phyloP scores from a whole-genome alignment of 2,329 filamentous ascomycete genomes.

The Penicillium palitans region DNA sequence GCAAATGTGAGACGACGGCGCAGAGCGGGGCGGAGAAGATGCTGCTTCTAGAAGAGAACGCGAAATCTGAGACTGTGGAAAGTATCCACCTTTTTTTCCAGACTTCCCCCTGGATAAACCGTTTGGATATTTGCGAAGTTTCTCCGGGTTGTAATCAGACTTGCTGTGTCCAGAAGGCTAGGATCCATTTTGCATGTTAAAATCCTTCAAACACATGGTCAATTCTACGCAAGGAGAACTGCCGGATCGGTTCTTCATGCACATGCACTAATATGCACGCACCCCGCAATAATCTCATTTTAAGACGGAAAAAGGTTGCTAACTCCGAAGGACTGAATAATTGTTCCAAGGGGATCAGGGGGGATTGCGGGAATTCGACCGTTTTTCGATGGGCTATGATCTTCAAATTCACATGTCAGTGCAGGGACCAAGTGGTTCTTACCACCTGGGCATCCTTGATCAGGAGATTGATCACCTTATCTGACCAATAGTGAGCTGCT shows the following conservation, averaged over 20 bases:
- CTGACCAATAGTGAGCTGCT: too few species aligned
- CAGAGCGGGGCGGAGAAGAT: not conserved
- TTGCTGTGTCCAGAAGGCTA: too few species aligned
- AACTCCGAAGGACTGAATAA: not conserved
- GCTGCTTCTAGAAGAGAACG: conserved; percentile 8
- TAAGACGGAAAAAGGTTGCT: not conserved
- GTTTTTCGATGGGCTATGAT: conserved; percentile 19
- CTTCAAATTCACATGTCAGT: not conserved
- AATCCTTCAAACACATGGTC: conserved; percentile 2
- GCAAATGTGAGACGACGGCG: conserved; percentile 14
- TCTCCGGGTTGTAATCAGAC: too few species aligned
- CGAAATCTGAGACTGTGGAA: not conserved
- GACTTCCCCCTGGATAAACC: too few species aligned
- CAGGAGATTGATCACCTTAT: too few species aligned
- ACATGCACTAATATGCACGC: not conserved
- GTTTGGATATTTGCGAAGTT: too few species aligned
- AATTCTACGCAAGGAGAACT: not conserved
- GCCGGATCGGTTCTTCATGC: conserved; percentile 1
- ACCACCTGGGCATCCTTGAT: not conserved
- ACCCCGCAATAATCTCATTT: not conserved
- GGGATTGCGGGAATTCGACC: conserved; percentile 9
- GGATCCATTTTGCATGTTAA: too few species aligned
- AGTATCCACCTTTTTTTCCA: not conserved
- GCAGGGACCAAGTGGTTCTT: not conserved
- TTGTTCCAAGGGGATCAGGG: too few species aligned